A percentile compares a stretch with the other conserved stretches of the same genome.
Evolutionary conservation across 2,329 filamentous ascomycete genomes (phyloP).

Genomic region (Neoarthrinium moseri): DNA sequence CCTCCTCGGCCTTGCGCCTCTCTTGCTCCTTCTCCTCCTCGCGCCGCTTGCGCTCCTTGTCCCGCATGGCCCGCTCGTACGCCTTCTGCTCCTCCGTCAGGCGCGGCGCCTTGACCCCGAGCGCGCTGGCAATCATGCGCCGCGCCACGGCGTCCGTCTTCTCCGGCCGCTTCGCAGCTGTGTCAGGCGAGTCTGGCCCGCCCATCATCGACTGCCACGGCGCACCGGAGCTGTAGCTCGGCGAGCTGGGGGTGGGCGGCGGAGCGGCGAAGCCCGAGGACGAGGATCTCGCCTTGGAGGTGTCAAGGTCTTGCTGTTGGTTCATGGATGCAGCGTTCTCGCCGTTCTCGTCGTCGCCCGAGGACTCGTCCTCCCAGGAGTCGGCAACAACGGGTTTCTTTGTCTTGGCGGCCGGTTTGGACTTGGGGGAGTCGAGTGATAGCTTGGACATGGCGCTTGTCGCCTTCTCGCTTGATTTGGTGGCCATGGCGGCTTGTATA

Average conservation of each 20-base stretch:
- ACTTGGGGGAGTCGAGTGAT: conserved; percentile 21
- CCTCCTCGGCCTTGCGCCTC: conserved; percentile 58
- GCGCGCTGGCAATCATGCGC: conserved; percentile 82
- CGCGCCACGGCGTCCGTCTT: conserved; percentile 92
- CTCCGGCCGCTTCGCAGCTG: conserved; percentile 59
- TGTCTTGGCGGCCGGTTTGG: conserved; percentile 19
- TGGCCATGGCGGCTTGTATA: conserved; percentile 17
- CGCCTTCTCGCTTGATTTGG: conserved; percentile 14
- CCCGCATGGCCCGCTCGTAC: conserved; percentile 78
- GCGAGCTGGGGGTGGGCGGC: conserved; percentile 66
- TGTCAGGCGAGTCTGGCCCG: conserved; percentile 5
- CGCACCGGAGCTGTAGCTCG: conserved; percentile 34
- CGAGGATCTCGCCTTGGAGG: conserved; percentile 17
- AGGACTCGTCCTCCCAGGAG: conserved; percentile 75
- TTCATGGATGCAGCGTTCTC: conserved; percentile 25
- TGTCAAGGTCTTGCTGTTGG: conserved; percentile 15
- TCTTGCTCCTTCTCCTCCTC: conserved; percentile 71
- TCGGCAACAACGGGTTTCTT: conserved; percentile 55
- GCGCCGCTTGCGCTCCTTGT: conserved; percentile 77
- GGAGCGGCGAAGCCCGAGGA: conserved; percentile 47
- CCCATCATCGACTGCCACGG: conserved; percentile 20
- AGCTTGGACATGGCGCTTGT: conserved; percentile 28
- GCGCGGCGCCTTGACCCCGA: conserved; percentile 78
- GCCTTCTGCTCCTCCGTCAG: conserved; percentile 85
- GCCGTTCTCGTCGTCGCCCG: conserved; percentile 34